Base-by-base conservation (phyloP, 495 filamentous ascomycete species). In the Baudoinia panamericana region DNA sequence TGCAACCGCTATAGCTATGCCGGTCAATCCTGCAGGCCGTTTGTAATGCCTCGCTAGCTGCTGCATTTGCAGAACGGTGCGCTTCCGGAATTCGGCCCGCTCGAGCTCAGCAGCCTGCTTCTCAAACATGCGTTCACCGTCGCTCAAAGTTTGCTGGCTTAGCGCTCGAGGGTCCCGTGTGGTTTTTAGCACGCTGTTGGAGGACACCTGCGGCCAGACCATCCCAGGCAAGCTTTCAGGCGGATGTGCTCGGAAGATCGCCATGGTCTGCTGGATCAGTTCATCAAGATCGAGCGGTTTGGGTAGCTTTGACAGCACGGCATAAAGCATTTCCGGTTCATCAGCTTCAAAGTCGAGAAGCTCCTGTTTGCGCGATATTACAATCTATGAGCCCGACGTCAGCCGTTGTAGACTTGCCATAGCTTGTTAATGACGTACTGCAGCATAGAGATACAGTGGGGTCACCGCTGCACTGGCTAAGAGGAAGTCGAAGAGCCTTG, bases 301-400 rank as follows among this genome's bases (percentile, higher is more conserved):
- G 0, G 90, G 90, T 2, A 97, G 70, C 57, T 92, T 94, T 4
- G 81, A 87, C 2, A 97, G 71, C 5, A 80, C 76, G 32, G 76
- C 82, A 59, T 93, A 85, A 13, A 97, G 71, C 76, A 97, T 93
- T 54, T 95, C 92, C 10, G 84, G 82, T 55, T 97, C 90, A 36
- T 93, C 81, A 13, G 64, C 57, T 0, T 83, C 77, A 10, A 84
- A 83, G 22, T 81, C 80, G 41, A 96, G 69, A 0, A 97, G 68
- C 55, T 95, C 84, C 20, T 72, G 71, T 37, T 78, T 77, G 18
- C 90, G 76, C 16, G 75, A 72, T 10, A 92, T 67, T 17, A 95
- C 72, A 39, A 93, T 86, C 51, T 84, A 25, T 22, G 13, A 7
- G 17, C 12, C 17, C 19, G 13, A 28, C n/a, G 18, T 39, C 30